These are phyloP conservation scores for Jimgerdemannia lactiflua DNA, from an alignment of 192 early-diverging fungal genomes.

Conservation along the genomic window DNA sequence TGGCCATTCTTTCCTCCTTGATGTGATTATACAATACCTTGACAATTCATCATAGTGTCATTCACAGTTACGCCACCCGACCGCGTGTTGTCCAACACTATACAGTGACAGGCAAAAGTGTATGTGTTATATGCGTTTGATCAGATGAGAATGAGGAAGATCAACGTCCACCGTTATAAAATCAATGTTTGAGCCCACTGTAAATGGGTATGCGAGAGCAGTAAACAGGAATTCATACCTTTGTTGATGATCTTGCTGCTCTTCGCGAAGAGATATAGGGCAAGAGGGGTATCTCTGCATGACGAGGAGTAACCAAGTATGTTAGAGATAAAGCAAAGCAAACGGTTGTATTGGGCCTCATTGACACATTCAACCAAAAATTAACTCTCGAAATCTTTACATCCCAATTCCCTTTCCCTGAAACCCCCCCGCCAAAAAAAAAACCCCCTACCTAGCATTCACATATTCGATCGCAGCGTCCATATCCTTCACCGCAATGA, in stretches of 20 bases:
- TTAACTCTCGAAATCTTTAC: background rate
- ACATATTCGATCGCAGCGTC: slow-evolving; percentile 64
- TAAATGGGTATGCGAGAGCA: too few relatives aligned
- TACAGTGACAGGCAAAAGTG: slow-evolving; percentile 1
- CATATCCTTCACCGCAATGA: slow-evolving; percentile 62
- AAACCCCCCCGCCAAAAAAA: background rate
- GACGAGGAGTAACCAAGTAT: background rate
- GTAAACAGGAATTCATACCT: slow-evolving; percentile 21
- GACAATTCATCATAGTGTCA: slow-evolving; percentile 71
- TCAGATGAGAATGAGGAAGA: background rate
- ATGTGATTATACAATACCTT: slow-evolving; percentile 34
- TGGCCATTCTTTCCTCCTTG: background rate
- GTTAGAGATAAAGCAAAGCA: background rate
- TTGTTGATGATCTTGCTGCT: slow-evolving; percentile 44
- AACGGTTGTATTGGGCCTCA: too few relatives aligned
- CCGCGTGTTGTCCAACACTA: slow-evolving; percentile 61
- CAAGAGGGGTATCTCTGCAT: slow-evolving; percentile 67
- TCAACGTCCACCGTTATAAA: slow-evolving; percentile 1
- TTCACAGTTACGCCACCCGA: slow-evolving; percentile 81
- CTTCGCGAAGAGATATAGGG: slow-evolving; percentile 73
- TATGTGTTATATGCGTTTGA: slow-evolving; percentile 1
- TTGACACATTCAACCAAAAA: background rate
- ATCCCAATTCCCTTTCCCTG: background rate
- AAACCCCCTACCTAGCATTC: slow-evolving; percentile 34
- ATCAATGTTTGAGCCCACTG: background rate